Evolutionary conservation across 2,329 filamentous ascomycete species (phyloP), one percentile per base, ranked within the genome.

Genomic region (Colletotrichum sp.): DNA sequence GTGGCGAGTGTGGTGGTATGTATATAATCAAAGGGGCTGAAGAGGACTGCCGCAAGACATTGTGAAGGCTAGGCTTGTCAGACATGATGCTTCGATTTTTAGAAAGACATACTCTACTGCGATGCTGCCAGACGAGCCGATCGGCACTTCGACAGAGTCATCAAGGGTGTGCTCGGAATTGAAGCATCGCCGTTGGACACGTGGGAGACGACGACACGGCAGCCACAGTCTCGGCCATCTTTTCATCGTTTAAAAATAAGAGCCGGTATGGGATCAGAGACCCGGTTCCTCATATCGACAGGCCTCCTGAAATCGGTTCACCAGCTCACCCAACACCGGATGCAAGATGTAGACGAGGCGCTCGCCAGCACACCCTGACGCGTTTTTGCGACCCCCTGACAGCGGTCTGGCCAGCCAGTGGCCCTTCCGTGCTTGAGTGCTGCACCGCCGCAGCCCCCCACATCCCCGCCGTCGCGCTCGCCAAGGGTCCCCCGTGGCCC

Each of bases 21-120:
- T 91, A 88, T 55, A 93, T 81, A 16, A 91, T 79, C 55, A 93
- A 78, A 3, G 90, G 87, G 2, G 82, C 80, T 15, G 81, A 78
- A 1, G 83, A 79, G 13, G 80, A 77, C 21, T 85, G 78, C 6
- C 83, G 78, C 15, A 74, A 69, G 29, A 87, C 71, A 75, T 91
- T 89, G 77, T 89, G 84, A 61, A 91, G 83, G 77, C 89, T 90
- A 71, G 15, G 18, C 51, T 12, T 13, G 74, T 82, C 24, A 81
- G 80, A 18, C 27, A 18, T n/a, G 16, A 66, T 27, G 24, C 34
- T 27, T 16, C 5, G 16, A 43, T 47, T 62, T 24, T 38, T 16
- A 43, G 12, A 2, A 16, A 36, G 51, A 79, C 87, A 76, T 78
- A 90, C 89, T 89, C 88, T 66, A 91, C 82, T 15, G 82, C 84